These are phyloP conservation scores for Xylariaceae sp. DNA, from an alignment of 2,329 filamentous ascomycete species.

Conservation along the genomic window DNA sequence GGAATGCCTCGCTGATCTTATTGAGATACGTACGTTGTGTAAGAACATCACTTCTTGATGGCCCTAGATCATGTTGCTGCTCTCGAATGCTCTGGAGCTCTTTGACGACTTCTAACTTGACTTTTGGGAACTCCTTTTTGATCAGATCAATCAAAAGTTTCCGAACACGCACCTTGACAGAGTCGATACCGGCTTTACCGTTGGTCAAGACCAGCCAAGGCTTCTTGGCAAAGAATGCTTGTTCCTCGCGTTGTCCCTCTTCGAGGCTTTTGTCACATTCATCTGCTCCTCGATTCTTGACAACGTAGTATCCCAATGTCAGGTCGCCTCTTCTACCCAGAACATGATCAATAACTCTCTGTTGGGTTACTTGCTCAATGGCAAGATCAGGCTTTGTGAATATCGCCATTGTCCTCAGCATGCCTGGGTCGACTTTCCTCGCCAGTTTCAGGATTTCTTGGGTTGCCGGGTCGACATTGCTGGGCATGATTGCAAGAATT, in stretches of 20 bases:
- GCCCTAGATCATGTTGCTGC: conserved; percentile 21
- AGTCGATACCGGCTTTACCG: conserved; percentile 22
- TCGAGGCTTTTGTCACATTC: conserved; percentile 22
- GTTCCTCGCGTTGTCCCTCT: neutral
- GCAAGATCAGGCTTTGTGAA: conserved; percentile 53
- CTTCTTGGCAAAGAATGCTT: neutral
- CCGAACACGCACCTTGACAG: conserved; percentile 34
- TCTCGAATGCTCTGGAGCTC: conserved; percentile 11
- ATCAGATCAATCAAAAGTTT: conserved; percentile 39
- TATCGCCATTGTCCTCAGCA: conserved; percentile 30
- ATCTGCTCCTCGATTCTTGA: conserved; percentile 45
- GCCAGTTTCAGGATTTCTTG: conserved; percentile 38
- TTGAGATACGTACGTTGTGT: conserved; percentile 27
- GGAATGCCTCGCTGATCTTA: conserved; percentile 27
- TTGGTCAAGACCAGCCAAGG: conserved; percentile 31
- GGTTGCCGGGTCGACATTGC: conserved; percentile 36
- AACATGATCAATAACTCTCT: conserved; percentile 40
- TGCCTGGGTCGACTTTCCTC: conserved; percentile 27
- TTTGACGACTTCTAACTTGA: conserved; percentile 22
- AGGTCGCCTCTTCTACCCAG: conserved; percentile 37
- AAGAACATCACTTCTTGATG: conserved; percentile 20
- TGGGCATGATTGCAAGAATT: conserved; percentile 32
- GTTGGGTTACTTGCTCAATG: conserved; percentile 35
- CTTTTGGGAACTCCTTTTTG: conserved; percentile 30
- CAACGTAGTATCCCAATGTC: conserved; percentile 44